A percentile compares a stretch with the other conserved stretches of the same genome.
Conservation (phyloP, 2,329 filamentous ascomycete genomes). For the Rhexocercosporidium sp. region DNA sequence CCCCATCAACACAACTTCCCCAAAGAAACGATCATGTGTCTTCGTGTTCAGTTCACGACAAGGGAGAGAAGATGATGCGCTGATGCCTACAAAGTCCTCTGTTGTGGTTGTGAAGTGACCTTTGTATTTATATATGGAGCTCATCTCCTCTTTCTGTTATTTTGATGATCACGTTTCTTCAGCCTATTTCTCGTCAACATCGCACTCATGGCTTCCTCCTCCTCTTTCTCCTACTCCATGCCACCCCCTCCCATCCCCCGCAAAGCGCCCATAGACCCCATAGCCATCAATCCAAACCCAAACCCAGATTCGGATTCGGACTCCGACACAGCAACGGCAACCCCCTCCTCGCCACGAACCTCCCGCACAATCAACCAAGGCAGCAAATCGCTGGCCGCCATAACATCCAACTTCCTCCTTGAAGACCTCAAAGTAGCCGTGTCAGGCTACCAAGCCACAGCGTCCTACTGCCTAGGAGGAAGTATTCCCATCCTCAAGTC, state of each 20-base stretch:
- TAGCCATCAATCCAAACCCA: too few species aligned
- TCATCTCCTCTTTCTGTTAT: too few species aligned
- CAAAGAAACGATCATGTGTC: constrained; percentile 6
- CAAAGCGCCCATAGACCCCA: background rate
- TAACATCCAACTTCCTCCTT: constrained; percentile 15
- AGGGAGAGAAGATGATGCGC: background rate
- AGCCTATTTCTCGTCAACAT: too few species aligned
- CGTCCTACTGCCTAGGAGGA: constrained; percentile 25
- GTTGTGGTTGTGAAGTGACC: background rate
- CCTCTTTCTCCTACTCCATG: background rate
- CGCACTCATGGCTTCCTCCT: background rate
- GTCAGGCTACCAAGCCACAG: constrained; percentile 19
- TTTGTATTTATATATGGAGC: background rate
- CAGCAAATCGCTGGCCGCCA: background rate
- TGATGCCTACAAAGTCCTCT: background rate
- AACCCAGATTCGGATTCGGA: constrained; percentile 20
- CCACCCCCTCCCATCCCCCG: constrained; percentile 11
- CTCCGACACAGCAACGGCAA: constrained; percentile 7
- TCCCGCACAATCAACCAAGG: background rate
- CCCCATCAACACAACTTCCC: background rate
- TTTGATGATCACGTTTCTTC: too few species aligned
- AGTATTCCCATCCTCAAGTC: constrained; percentile 22
- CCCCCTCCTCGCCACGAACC: background rate
- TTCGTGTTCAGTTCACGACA: background rate
- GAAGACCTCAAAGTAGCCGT: constrained; percentile 24